Conservation (phyloP, 2,329 filamentous ascomycete species). For the Blastomyces parvus region DNA sequence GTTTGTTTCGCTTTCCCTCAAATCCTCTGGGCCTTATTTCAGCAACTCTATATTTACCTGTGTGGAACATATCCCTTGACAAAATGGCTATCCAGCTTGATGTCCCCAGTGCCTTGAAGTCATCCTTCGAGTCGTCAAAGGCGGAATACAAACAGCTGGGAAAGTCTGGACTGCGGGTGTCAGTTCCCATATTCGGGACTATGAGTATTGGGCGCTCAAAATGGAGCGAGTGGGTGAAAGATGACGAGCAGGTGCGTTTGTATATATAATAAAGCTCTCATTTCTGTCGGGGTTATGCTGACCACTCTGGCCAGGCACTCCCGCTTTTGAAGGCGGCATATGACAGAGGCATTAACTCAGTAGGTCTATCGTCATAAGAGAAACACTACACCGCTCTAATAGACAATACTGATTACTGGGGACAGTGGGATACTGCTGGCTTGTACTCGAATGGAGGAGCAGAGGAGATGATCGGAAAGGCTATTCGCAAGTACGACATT, state of each 20-base stretch:
- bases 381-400: not conserved
- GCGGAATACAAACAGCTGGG: slow-evolving; percentile 13
- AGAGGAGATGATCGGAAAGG: slow-evolving; percentile 46
- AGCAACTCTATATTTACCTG: not conserved
- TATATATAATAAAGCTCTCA: not conserved
- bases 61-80: not conserved
- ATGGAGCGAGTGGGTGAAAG: slow-evolving; percentile 12
- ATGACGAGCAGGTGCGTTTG: slow-evolving; percentile 11
- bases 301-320: slow-evolving; percentile 11
- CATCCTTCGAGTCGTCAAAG: slow-evolving; percentile 7
- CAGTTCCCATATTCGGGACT: slow-evolving; percentile 20
- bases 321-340: slow-evolving; percentile 17
- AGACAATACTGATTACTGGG: not conserved
- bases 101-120: not conserved
- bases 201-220: slow-evolving; percentile 15
- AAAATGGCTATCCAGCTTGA: not conserved
- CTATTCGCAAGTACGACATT: slow-evolving; percentile 50
- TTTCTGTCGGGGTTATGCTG: not conserved
- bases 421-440: slow-evolving; percentile 29
- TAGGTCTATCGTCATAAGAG: slow-evolving; percentile 7
- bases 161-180: slow-evolving; percentile 20
- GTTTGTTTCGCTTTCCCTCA: not conserved
- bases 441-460: slow-evolving; percentile 49
- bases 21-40: not conserved
- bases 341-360: slow-evolving; percentile 16